Evolutionary conservation across 257 asterid genomes (phyloP).

Genomic region (Plantago ovata): DNA sequence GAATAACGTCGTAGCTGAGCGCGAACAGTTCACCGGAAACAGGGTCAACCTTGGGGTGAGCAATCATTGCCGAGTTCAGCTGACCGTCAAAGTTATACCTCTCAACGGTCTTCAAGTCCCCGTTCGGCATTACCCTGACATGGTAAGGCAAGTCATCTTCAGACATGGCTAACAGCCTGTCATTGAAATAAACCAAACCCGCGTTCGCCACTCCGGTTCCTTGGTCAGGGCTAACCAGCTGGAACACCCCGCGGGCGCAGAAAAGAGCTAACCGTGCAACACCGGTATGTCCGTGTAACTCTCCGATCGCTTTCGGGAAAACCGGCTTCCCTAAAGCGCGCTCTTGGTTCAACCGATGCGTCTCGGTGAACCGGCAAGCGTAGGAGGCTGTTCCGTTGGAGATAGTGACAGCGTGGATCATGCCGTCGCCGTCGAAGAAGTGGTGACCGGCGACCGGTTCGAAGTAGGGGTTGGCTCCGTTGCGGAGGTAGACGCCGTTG

Average conservation of each 20-base stretch:
- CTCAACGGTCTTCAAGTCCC: constrained; percentile 69
- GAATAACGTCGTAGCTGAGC: constrained; percentile 85
- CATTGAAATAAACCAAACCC: constrained; percentile 76
- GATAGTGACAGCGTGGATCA: constrained; percentile 85
- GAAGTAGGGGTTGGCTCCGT: constrained; percentile 90
- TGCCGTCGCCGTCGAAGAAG: constrained; percentile 97
- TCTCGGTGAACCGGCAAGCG: constrained; percentile 85
- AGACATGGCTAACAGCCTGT: constrained; percentile 83
- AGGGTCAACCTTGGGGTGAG: constrained; percentile 94
- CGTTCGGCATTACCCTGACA: constrained; percentile 51
- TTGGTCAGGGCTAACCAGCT: constrained; percentile 59
- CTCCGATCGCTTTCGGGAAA: constrained; percentile 96
- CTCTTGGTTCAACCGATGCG: constrained; percentile 67
- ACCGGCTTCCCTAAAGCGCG: constrained; percentile 72
- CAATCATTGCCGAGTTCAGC: constrained; percentile 80
- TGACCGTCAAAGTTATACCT: constrained; percentile 57
- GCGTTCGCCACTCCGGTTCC: constrained; percentile 99
- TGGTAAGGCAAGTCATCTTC: constrained; percentile 95
- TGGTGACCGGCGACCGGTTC: constrained; percentile 96
- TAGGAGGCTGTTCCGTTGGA: constrained; percentile 63
- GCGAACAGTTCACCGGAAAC: constrained; percentile 83
- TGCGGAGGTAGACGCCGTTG: constrained; percentile 70
- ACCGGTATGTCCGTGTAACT: constrained; percentile 91
- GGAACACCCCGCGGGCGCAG: constrained; percentile 72
- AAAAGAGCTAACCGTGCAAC: constrained; percentile 78